Percentiles rank a stretch among this genome's conserved stretches.
Evolutionary conservation across 495 filamentous ascomycete species (phyloP).

Genomic region (Aspergillus kassunensis): DNA sequence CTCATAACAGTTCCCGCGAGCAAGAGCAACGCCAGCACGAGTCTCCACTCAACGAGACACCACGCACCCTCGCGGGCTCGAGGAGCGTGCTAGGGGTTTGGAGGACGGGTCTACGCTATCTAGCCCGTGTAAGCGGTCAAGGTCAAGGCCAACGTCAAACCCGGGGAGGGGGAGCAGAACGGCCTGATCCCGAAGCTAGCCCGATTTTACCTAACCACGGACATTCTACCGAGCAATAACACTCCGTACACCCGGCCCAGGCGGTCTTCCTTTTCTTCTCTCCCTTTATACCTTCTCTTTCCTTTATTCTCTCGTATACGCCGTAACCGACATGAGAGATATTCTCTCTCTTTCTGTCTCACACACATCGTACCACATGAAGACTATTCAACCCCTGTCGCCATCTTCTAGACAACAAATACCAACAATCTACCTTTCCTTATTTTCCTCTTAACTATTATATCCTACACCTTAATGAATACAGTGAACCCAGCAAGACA

Average conservation of each 20-base stretch:
- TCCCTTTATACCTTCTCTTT: not conserved
- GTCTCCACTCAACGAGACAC: not conserved
- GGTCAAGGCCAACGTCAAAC: no score
- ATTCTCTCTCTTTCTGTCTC: no score
- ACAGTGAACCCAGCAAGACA: not conserved
- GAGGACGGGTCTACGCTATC: slow-evolving; percentile 25
- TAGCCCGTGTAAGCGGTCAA: slow-evolving; percentile 24
- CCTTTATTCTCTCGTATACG: no score
- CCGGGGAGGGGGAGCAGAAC: slow-evolving; percentile 12
- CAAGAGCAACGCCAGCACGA: not conserved
- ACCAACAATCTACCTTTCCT: not conserved
- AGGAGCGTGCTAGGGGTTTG: slow-evolving; percentile 30
- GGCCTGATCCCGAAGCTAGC: slow-evolving; percentile 13
- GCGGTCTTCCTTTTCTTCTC: not conserved
- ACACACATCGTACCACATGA: no score
- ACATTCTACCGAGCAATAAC: not conserved
- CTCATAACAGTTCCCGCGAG: slow-evolving; percentile 2
- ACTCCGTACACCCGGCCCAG: not conserved
- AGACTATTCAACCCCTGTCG: not conserved
- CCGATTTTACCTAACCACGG: not conserved
- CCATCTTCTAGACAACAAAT: not conserved
- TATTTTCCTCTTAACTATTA: not conserved
- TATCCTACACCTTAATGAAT: not conserved
- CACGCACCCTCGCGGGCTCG: slow-evolving; percentile 31
- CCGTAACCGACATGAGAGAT: no score